phyloP scores from a whole-genome alignment of 1,139 yeast species.

The Diutina catenulata region DNA sequence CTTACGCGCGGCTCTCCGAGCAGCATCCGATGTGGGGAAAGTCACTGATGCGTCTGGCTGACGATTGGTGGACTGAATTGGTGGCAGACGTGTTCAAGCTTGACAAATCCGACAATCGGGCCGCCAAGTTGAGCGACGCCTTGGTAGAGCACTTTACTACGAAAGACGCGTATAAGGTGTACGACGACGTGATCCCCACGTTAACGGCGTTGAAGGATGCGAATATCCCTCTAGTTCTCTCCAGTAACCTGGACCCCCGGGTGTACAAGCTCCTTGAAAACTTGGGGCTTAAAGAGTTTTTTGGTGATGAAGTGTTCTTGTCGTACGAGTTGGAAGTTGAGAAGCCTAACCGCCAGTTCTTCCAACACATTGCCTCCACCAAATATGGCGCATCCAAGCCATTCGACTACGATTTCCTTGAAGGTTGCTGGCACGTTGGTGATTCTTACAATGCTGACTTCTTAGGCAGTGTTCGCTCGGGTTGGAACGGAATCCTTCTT shows the following conservation, averaged over 20 bases:
- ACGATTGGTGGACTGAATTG: constrained; percentile 51
- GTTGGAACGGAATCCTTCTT: constrained; percentile 49
- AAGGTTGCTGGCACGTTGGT: constrained; percentile 52
- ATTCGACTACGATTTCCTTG: constrained; percentile 8
- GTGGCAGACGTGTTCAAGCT: constrained; percentile 30
- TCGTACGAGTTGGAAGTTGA: constrained; percentile 42
- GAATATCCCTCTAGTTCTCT: constrained; percentile 29
- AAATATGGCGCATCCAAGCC: not conserved
- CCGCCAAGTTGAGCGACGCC: constrained; percentile 21
- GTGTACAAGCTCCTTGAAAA: constrained; percentile 31
- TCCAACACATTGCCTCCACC: constrained; percentile 19
- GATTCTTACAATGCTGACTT: constrained; percentile 46
- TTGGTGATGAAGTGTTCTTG: constrained; percentile 28
- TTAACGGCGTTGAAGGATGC: constrained; percentile 20
- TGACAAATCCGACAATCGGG: constrained; percentile 11
- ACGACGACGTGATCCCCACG: constrained; percentile 41
- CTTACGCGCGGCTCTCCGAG: constrained; percentile 15
- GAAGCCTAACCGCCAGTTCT: constrained; percentile 43
- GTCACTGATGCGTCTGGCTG: constrained; percentile 10
- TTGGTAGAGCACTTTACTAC: constrained; percentile 37
- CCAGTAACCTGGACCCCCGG: constrained; percentile 53
- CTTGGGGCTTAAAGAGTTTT: constrained; percentile 29
- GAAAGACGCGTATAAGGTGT: constrained; percentile 39
- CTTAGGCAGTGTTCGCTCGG: constrained; percentile 38
- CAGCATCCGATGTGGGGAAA: constrained; percentile 56